Evolutionary conservation across 2,329 filamentous ascomycete species (phyloP), one percentile per base, ranked within the genome.

Genomic region (Nigrograna mackinnonii): DNA sequence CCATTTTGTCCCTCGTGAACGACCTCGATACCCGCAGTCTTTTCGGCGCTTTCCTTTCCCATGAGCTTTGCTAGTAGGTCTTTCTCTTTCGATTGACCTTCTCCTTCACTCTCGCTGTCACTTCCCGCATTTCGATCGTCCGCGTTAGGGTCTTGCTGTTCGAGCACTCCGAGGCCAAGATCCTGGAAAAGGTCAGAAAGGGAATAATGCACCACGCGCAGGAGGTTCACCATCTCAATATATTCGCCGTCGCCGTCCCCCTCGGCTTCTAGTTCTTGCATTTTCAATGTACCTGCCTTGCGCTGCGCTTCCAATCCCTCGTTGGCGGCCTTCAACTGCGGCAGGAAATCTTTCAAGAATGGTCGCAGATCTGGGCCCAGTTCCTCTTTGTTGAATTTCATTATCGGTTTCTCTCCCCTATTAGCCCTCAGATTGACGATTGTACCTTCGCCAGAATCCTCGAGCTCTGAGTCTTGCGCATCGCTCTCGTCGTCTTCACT

Each of bases 121-220:
- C 52, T 55, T 3, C 49, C 54, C 3, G 55, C 52, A 9, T 45
- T 44, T 16, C 43, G 39, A 7, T 56, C 50, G 24, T 47, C 46
- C 19, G 50, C 55, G 28, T 62, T 49, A 1, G 57, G 52, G 30
- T 67, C 60, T 44, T 68, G 58, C 43, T 69, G 62, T 54, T 75
- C 68, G 3, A 75, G 58, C 12, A 75, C 72, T n/a, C 72, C 72
- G 24, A 75, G 62, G 17, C 72, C 72, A n/a, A 75, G 69, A 47
- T 74, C 51, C 58, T 65, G 35, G 22, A 36, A 32, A 6, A 35
- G 16, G 52, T 57, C 26, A 58, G 42, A 18, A 22, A 40, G 18
- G 33, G 20, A 44, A 43, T 18, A 46, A 20, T 43, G 46, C 2
- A 18, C 14, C 6, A 21, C 14, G 22, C n/a, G 37, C 22, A 41